A percentile compares a stretch with the other conserved stretches of the same genome.
Evolutionary conservation across 176 grass and related monocot species (phyloP).

Genomic region (Raddia guianensis): DNA sequence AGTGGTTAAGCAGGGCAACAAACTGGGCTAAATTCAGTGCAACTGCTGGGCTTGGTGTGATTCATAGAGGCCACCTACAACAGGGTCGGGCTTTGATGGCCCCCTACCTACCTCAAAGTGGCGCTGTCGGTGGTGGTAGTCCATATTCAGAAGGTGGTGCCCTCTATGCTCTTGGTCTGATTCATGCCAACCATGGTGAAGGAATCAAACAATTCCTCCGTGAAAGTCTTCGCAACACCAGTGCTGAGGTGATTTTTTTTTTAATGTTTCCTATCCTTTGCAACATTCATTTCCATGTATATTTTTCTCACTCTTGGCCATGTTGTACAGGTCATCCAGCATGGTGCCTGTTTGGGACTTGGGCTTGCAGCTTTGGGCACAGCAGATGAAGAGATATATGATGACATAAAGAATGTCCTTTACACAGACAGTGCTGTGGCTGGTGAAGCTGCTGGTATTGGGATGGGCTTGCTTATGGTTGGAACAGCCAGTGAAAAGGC

Average conservation of each 20-base stretch:
- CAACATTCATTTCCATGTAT: slow-evolving; percentile 14
- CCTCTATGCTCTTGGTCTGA: slow-evolving; percentile 92
- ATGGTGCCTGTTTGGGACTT: slow-evolving; percentile 94
- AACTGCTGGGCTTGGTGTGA: slow-evolving; percentile 92
- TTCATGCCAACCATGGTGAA: slow-evolving; percentile 99
- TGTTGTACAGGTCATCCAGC: slow-evolving; percentile 84
- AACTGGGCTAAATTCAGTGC: slow-evolving; percentile 99
- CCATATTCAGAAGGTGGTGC: slow-evolving; percentile 99
- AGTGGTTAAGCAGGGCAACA: slow-evolving; percentile 98
- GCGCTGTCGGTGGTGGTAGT: slow-evolving; percentile 88
- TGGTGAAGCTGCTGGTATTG: slow-evolving; percentile 96
- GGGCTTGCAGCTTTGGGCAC: slow-evolving; percentile 93
- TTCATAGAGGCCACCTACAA: slow-evolving; percentile 97
- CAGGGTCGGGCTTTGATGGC: slow-evolving; percentile 99
- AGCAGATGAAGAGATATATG: slow-evolving; percentile 96
- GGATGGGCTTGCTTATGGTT: slow-evolving; percentile 98
- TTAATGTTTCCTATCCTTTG: neutral
- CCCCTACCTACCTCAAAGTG: slow-evolving; percentile 96
- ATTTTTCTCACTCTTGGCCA: slow-evolving; percentile 13
- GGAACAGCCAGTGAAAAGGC: slow-evolving; percentile 92
- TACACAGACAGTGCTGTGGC: slow-evolving; percentile 96
- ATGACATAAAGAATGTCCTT: slow-evolving; percentile 93
- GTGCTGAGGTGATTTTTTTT: slow-evolving; percentile 67
- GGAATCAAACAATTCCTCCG: slow-evolving; percentile 97
- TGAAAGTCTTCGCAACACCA: slow-evolving; percentile 91